Evolutionary conservation across 2,329 filamentous ascomycete species (phyloP).

Genomic region (Cryphonectria parasitica): DNA sequence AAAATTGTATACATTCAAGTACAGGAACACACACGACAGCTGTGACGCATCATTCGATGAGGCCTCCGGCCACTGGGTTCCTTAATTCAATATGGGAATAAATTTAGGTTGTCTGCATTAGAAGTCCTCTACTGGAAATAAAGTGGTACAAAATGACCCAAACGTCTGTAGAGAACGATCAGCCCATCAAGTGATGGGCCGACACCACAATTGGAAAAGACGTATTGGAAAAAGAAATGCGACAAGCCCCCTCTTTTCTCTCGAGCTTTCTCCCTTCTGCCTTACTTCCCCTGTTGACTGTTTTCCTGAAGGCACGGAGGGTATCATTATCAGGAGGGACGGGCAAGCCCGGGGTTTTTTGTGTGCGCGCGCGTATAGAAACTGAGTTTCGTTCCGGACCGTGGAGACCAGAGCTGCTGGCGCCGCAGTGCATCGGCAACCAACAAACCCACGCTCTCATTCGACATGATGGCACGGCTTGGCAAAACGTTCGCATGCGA

Average conservation of each 20-base stretch:
- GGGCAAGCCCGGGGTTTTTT: slow-evolving; percentile 21
- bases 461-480: slow-evolving; percentile 20
- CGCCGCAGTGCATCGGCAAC: slow-evolving; percentile 21
- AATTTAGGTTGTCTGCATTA: slow-evolving; percentile 65
- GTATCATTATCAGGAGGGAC: slow-evolving; percentile 30
- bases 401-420: slow-evolving; percentile 16
- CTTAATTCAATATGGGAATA: slow-evolving; percentile 31
- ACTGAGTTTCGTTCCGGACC: slow-evolving; percentile 21
- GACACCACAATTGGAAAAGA: slow-evolving; percentile 34
- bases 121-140: slow-evolving; percentile 61
- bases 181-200: slow-evolving; percentile 23
- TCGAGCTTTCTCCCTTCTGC: slow-evolving; percentile 21
- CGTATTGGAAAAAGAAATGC: slow-evolving; percentile 31
- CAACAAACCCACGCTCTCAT: slow-evolving; percentile 19
- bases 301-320: slow-evolving; percentile 28
- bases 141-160: slow-evolving; percentile 44
- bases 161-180: slow-evolving; percentile 31
- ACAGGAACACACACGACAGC: neutral
- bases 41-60: neutral
- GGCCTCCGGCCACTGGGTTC: neutral
- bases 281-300: slow-evolving; percentile 31
- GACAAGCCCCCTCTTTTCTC: slow-evolving; percentile 22
- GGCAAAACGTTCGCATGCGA: slow-evolving; percentile 20
- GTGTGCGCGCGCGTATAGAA: slow-evolving; percentile 9
- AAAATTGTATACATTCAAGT: neutral